A percentile compares a stretch with the other conserved stretches of the same genome.
These are phyloP conservation scores for Copromyces sp. DNA, from an alignment of 495 filamentous ascomycete species.

Conservation along the genomic window DNA sequence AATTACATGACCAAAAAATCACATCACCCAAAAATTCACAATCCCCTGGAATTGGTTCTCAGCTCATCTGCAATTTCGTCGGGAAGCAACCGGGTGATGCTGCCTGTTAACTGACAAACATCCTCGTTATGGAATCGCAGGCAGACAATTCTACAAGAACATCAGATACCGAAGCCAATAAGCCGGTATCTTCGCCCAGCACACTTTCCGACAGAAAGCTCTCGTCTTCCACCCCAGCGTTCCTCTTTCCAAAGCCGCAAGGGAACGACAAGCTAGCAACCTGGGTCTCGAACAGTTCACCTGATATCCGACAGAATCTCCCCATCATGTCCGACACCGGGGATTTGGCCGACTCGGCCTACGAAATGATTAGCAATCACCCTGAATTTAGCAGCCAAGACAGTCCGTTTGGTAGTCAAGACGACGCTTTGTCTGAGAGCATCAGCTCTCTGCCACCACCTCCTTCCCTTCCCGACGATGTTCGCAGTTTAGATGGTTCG, in stretches of 20 bases:
- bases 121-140: conserved; percentile 38
- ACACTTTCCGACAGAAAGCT: conserved; percentile 4
- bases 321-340: conserved; percentile 31
- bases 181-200: neutral
- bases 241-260: conserved; percentile 40
- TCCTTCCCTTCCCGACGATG: conserved; percentile 32
- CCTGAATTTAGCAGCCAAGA: conserved; percentile 24
- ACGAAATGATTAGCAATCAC: conserved; percentile 36
- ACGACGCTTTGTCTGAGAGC: conserved; percentile 41
- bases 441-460: conserved; percentile 39
- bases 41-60: neutral
- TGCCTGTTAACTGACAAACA: neutral
- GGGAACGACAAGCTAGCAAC: conserved; percentile 38
- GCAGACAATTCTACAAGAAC: conserved; percentile 4
- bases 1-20: neutral
- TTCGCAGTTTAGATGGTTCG: conserved; percentile 45
- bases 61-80: neutral
- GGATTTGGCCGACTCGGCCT: conserved; percentile 46
- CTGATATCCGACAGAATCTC: conserved; percentile 35
- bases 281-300: conserved; percentile 42
- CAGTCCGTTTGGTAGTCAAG: conserved; percentile 24
- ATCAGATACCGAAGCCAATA: conserved; percentile 3
- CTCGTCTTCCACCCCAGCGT: conserved; percentile 27
- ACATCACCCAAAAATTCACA: neutral
- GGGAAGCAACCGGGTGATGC: neutral